Conservation (phyloP, 345 rosid genomes). For the Hibiscus trionum region DNA sequence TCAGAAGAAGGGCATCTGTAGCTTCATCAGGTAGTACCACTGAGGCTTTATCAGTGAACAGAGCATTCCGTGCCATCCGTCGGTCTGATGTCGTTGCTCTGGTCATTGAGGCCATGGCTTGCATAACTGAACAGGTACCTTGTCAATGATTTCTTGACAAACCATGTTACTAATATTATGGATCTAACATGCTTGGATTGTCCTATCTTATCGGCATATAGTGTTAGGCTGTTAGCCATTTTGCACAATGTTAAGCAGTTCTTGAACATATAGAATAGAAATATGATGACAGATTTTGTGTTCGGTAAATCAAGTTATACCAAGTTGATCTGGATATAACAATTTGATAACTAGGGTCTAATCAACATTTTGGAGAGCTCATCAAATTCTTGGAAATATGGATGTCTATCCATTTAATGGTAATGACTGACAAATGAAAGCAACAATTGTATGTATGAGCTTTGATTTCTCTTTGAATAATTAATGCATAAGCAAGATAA, state of each 20-base stretch:
- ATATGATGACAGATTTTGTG: not conserved
- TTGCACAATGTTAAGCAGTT: not conserved
- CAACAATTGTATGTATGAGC: not conserved
- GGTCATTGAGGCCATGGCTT: slow-evolving; percentile 94
- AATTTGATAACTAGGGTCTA: not conserved
- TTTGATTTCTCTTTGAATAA: not conserved
- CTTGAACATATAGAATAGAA: not conserved
- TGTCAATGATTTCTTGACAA: slow-evolving; percentile 10
- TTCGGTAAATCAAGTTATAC: not conserved
- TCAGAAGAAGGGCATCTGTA: slow-evolving; percentile 81
- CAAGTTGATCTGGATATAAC: not conserved
- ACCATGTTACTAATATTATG: not conserved
- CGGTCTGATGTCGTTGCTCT: slow-evolving; percentile 96
- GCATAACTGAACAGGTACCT: slow-evolving; percentile 89
- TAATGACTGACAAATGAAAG: not conserved
- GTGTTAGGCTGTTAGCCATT: not conserved
- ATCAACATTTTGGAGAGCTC: not conserved
- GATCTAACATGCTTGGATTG: slow-evolving; percentile 1
- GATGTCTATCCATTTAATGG: not conserved
- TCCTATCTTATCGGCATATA: not conserved
- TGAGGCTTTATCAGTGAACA: slow-evolving; percentile 85
- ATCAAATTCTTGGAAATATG: not conserved
- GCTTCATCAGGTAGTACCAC: slow-evolving; percentile 88
- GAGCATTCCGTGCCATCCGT: slow-evolving; percentile 88
- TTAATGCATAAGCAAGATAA: not conserved